Evolutionary conservation across 2,329 filamentous ascomycete species (phyloP), one percentile per base, ranked within the genome.

Genomic region (Hypomyces rosellus): DNA sequence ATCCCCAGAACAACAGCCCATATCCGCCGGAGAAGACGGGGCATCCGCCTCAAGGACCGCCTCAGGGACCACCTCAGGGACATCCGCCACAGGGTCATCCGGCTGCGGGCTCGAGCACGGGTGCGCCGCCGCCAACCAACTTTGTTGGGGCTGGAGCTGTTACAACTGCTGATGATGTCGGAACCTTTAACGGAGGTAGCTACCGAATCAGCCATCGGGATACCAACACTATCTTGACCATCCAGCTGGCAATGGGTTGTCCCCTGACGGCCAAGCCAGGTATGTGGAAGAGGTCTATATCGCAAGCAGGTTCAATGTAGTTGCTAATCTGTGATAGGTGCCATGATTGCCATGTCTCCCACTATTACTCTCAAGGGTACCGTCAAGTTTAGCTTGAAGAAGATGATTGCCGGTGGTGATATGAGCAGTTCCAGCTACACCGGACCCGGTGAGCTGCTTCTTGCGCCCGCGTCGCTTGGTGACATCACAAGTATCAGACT

Each of bases 111-210:
- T 63, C 70, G 42, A 61, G 67, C 16, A 63, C 64, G 11, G 67
- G 68, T 25, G 73, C 70, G 4, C 74, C 71, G 11, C 63, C 69
- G 6, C 67, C 71, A 14, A 67, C 70, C 33, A 78, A 86, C 51
- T 90, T 92, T 56, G 66, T 75, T 5, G 88, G 87, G 30, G 82
- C 79, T 0, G 54, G 52, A 34, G 73, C 85, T 1, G 77, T 79
- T 1, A 72, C 84, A 1, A 77, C 78, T 1, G 74, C 82, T 30
- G 93, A 97, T 66, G 91, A 96, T 59, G 82, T 95, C 2, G 93
- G 93, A n/a, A 93, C 87, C 0, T 99, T 97, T 74, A 97, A 97
- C 65, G 93, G 93, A 14, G 93, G 93, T 12, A 92, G 88, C 63
- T 99, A 92, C 66, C 80, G 93, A 40, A 90, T 97, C 64, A 93